These are phyloP conservation scores for Tulasnella sp. DNA, from an alignment of 768 basidiomycete species.

Conservation along the genomic window DNA sequence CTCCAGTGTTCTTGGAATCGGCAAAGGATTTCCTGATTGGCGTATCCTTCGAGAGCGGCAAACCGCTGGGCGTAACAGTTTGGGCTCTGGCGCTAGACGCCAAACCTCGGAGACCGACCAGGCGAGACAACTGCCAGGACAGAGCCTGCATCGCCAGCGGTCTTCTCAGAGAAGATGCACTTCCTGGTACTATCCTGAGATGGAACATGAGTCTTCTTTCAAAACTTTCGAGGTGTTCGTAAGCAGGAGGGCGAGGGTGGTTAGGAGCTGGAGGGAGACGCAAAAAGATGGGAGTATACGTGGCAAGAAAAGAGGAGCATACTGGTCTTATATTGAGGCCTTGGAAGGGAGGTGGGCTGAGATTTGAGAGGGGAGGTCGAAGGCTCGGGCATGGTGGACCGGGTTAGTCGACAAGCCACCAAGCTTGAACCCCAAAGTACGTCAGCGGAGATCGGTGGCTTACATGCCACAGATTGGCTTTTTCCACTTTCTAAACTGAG, in stretches of 20 bases:
- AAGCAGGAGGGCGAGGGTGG: too few relatives aligned
- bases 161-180: background rate
- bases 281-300: background rate
- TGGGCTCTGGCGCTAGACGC: background rate
- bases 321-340: background rate
- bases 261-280: background rate
- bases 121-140: background rate
- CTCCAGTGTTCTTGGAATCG: background rate
- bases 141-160: background rate
- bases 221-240: background rate
- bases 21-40: background rate
- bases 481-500: background rate
- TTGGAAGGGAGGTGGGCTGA: background rate
- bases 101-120: background rate
- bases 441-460: conserved; percentile 6
- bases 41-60: background rate
- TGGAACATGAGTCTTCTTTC: background rate
- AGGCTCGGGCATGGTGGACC: background rate
- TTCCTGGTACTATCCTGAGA: background rate
- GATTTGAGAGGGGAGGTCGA: background rate
- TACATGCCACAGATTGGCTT: background rate
- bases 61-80: background rate
- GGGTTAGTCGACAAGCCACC: background rate
- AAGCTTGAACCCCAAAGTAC: background rate
- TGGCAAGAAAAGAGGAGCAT: background rate